These are phyloP conservation scores for Waitea zeae DNA, from an alignment of 1,284 basidiomycete species.

Conservation along the genomic window DNA sequence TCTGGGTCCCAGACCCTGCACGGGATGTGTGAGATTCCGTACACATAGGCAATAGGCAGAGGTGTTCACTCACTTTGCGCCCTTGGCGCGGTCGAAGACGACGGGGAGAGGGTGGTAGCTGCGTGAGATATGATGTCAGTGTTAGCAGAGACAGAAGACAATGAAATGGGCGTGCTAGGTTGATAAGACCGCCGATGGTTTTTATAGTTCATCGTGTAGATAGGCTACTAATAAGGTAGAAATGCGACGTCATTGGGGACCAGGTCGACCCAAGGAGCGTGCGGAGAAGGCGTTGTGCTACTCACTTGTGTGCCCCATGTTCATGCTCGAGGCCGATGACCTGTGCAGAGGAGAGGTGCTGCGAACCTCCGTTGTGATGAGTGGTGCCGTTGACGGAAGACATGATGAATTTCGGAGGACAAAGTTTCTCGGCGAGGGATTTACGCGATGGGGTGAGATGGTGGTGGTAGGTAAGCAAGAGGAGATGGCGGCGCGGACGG, in stretches of 20 bases:
- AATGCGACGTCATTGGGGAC: too few species aligned
- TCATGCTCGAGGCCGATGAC: constrained; percentile 74
- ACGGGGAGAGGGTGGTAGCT: constrained; percentile 95
- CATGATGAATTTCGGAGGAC: background rate
- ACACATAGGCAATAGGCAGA: constrained; percentile 1
- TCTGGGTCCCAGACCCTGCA: constrained; percentile 90
- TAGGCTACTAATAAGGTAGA: too few species aligned
- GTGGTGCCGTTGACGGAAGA: background rate
- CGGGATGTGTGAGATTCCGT: constrained; percentile 9
- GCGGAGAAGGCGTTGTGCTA: constrained; percentile 9
- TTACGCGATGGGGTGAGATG: too few species aligned
- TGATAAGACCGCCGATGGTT: background rate
- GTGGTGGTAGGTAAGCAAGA: too few species aligned
- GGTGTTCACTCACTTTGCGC: constrained; percentile 56
- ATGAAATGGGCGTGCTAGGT: constrained; percentile 6
- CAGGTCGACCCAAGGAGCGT: background rate
- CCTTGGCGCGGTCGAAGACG: constrained; percentile 82
- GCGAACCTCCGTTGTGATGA: background rate
- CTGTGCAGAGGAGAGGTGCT: constrained; percentile 32
- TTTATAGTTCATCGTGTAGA: too few species aligned
- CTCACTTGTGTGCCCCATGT: constrained; percentile 80
- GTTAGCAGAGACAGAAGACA: constrained; percentile 10
- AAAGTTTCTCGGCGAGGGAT: too few species aligned
- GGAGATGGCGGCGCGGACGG: too few species aligned
- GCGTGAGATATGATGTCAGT: constrained; percentile 19